phyloP scores from a whole-genome alignment of 1,139 yeast species.

The Taphrina pruni region DNA sequence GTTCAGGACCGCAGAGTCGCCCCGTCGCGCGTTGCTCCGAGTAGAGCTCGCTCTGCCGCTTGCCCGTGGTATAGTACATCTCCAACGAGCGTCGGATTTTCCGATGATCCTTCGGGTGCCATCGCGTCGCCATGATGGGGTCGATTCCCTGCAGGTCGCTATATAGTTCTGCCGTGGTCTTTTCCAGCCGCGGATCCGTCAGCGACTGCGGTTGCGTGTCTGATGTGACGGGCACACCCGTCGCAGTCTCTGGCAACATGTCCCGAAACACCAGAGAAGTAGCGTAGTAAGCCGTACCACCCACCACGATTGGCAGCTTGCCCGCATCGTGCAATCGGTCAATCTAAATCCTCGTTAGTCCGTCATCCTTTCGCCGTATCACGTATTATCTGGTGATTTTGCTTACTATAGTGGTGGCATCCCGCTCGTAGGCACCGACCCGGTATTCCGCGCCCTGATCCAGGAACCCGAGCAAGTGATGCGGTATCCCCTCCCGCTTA shows the following conservation, averaged over 20 bases:
- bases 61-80: conserved; percentile 70
- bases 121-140: conserved; percentile 75
- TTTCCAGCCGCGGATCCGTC: conserved; percentile 21
- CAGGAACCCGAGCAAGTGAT: conserved; percentile 80
- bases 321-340: conserved; percentile 70
- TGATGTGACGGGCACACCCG: conserved; percentile 3
- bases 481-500: conserved; percentile 75
- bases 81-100: conserved; percentile 81
- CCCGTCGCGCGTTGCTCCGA: conserved; percentile 58
- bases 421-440: conserved; percentile 78
- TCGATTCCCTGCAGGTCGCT: conserved; percentile 61
- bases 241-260: conserved; percentile 52
- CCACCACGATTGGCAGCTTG: conserved; percentile 84
- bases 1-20: conserved; percentile 43
- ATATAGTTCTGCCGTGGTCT: conserved; percentile 60
- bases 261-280: conserved; percentile 77
- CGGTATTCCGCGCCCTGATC: conserved; percentile 80
- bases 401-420: conserved; percentile 58
- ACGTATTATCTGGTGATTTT: neutral
- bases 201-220: conserved; percentile 9
- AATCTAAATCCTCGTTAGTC: conserved; percentile 50
- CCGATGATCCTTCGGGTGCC: conserved; percentile 88
- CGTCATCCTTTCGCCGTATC: neutral
- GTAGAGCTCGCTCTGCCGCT: conserved; percentile 73
- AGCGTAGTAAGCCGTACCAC: conserved; percentile 94